Evolutionary conservation across 306 rosid genomes (phyloP).

Genomic region (Rosa chinensis): DNA sequence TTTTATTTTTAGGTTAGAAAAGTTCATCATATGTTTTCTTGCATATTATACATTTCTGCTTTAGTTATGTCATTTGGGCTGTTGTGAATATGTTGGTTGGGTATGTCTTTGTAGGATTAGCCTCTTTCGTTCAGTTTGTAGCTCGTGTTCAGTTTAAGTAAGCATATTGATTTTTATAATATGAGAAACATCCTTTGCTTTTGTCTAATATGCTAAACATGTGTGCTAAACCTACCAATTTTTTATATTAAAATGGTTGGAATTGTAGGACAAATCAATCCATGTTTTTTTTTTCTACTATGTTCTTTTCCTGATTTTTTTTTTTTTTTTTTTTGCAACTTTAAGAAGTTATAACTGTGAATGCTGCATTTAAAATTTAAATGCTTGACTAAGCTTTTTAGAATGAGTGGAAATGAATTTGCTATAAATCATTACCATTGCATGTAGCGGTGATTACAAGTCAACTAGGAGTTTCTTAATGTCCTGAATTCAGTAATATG

Average conservation of each 20-base stretch:
- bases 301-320: neutral
- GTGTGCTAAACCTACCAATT: neutral
- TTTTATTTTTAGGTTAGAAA: too few relatives aligned
- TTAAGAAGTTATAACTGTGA: neutral
- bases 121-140: neutral
- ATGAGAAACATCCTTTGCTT: neutral
- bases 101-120: neutral
- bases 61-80: neutral
- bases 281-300: neutral
- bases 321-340: neutral
- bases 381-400: neutral
- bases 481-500: neutral
- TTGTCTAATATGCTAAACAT: neutral
- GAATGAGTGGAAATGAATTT: neutral
- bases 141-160: neutral
- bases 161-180: neutral
- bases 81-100: neutral
- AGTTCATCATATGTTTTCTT: slow-evolving; percentile 1
- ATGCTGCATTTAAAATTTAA: neutral
- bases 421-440: neutral
- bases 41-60: neutral
- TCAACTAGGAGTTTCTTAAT: neutral
- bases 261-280: neutral
- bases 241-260: neutral
- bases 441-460: neutral